Evolutionary conservation across 345 rosid species (phyloP), one percentile per base, ranked within the genome.

Genomic region (Hypericum perforatum): DNA sequence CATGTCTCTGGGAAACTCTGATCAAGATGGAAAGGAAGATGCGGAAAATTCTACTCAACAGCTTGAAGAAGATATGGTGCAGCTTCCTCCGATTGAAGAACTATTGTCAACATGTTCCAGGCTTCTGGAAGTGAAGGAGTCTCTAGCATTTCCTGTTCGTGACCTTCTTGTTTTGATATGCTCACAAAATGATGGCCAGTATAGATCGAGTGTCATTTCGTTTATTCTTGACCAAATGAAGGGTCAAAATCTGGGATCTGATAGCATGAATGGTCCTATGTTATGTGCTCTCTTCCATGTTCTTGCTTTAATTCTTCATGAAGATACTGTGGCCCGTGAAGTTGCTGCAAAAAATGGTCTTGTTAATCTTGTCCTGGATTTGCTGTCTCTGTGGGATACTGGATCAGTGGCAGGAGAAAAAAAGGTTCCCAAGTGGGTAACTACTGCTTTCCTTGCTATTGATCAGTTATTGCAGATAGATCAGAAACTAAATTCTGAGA

Each of bases 1-100:
- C 43, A 85, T 91, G 81, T 91, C 98, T 13, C 69, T 87, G 60
- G 96, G 98, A 39, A 91, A 77, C 59, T 76, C 98, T 63, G 98
- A 91, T 68, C 63, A 86, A 52, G 89, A 85, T 47, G 41, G 73
- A n/a, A 87, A 82, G 68, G 84, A 78, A 59, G 81, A 82, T 75
- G 72, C 57, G 68, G 56, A 56, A 14, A 76, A 65, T 74, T 80
- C 65, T 60, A 57, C 52, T 54, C 78, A 73, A 58, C 74, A 57
- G 48, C 60, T 82, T 68, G 95, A 82, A 76, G 79, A 77, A 70
- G 96, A 87, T 73, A 59, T 71, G 60, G 84, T 83, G 49, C 85
- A 82, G 58, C 83, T 87, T 72, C 98, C 98, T 45, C 86, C 85
- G 16, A 76, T 87, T 63, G 95, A 79, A 59, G 98, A 91, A 70